Conservation (phyloP, 768 basidiomycete species). For the Candolleomyces eurysporus region DNA sequence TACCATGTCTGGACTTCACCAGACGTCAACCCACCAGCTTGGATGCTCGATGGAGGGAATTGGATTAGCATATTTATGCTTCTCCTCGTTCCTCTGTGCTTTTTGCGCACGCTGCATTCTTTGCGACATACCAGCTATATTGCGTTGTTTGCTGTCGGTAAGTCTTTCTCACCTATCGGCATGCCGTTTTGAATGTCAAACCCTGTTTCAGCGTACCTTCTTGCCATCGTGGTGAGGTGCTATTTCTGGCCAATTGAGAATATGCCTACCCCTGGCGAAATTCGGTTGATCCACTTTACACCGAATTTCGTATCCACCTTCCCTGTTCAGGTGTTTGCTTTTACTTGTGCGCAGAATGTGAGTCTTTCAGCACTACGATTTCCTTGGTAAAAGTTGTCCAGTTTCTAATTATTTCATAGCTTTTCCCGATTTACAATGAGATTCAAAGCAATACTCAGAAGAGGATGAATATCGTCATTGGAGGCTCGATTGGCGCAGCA, state of each 20-base stretch:
- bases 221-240: constrained; percentile 76
- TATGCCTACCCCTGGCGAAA: constrained; percentile 60
- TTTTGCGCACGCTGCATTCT: constrained; percentile 80
- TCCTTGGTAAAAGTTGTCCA: not conserved
- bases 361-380: constrained; percentile 20
- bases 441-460: constrained; percentile 74
- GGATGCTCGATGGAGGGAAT: constrained; percentile 72
- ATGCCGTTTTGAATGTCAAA: not conserved
- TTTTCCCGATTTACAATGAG: constrained; percentile 95
- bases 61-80: constrained; percentile 84
- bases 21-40: constrained; percentile 64
- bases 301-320: constrained; percentile 80
- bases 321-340: constrained; percentile 92
- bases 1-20: constrained; percentile 75
- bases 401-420: constrained; percentile 37
- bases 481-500: constrained; percentile 82
- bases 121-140: constrained; percentile 90
- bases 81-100: constrained; percentile 76
- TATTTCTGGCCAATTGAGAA: constrained; percentile 74
- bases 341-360: constrained; percentile 92
- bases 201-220: constrained; percentile 58
- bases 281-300: constrained; percentile 71
- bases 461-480: constrained; percentile 86
- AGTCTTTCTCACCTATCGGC: constrained; percentile 26
- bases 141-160: constrained; percentile 86